These are phyloP conservation scores for Colletotrichum zoysiae DNA, from an alignment of 2,329 filamentous ascomycete genomes.

Conservation along the genomic window DNA sequence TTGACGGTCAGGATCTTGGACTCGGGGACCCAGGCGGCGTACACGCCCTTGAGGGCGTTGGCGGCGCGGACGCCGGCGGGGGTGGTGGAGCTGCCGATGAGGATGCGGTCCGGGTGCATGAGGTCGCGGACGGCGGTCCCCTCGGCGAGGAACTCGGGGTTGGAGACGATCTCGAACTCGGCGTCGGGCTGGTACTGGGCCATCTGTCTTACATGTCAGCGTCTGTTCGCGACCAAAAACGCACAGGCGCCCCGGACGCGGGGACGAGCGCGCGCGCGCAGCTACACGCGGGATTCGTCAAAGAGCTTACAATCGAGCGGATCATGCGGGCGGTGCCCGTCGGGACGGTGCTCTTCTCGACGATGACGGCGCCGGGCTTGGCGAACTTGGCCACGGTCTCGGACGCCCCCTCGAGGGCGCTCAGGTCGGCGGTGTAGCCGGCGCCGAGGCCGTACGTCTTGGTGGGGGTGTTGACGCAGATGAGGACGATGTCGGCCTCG, in stretches of 20 bases:
- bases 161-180: constrained; percentile 81
- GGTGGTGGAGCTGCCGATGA: constrained; percentile 78
- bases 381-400: constrained; percentile 76
- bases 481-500: constrained; percentile 79
- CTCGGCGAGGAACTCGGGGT: constrained; percentile 85
- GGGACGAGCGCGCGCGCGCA: too few relatives aligned
- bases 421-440: constrained; percentile 79
- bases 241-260: too few relatives aligned
- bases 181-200: constrained; percentile 71
- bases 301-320: constrained; percentile 69
- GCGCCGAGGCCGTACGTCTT: constrained; percentile 78
- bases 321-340: constrained; percentile 80
- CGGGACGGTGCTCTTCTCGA: constrained; percentile 86
- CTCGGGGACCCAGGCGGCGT: constrained; percentile 77
- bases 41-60: constrained; percentile 72
- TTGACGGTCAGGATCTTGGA: constrained; percentile 79
- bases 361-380: constrained; percentile 76
- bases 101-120: constrained; percentile 76
- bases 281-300: background rate
- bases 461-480: constrained; percentile 84
- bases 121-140: constrained; percentile 81
- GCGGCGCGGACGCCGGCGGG: constrained; percentile 72
- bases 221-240: too few relatives aligned
- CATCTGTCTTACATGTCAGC: constrained; percentile 55
- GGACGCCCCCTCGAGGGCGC: constrained; percentile 77